Percentiles rank a stretch among this genome's conserved stretches.
Evolutionary conservation across 176 grass and related monocot genomes (phyloP).

Genomic region (Eremochloa ophiuroides): DNA sequence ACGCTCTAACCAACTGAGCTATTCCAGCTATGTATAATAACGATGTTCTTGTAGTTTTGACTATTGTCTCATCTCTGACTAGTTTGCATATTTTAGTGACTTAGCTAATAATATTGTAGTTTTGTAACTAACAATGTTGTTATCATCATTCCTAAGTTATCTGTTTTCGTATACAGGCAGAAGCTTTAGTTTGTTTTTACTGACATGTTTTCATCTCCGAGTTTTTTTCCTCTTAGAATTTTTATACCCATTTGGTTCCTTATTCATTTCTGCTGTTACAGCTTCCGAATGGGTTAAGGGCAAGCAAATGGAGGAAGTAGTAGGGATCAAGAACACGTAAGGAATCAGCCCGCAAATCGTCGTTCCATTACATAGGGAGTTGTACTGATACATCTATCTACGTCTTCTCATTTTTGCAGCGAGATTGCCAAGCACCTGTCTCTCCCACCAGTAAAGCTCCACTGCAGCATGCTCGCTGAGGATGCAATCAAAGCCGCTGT

Average conservation of each 20-base stretch:
- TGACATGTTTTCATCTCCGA: not conserved
- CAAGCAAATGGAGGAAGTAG: constrained; percentile 71
- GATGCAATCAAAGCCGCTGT: constrained; percentile 92
- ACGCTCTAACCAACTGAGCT: too few species aligned
- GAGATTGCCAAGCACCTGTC: constrained; percentile 91
- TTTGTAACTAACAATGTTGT: not conserved
- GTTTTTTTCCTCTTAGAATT: not conserved
- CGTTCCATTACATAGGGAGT: not conserved
- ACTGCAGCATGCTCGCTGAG: constrained; percentile 98
- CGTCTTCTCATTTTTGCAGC: constrained; percentile 24
- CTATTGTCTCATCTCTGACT: too few species aligned
- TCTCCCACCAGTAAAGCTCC: constrained; percentile 87
- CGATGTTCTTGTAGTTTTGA: too few species aligned
- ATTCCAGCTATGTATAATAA: too few species aligned
- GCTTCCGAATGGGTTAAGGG: constrained; percentile 92
- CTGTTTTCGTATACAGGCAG: too few species aligned
- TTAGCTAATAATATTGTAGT: not conserved
- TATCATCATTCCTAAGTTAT: not conserved
- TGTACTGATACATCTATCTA: not conserved
- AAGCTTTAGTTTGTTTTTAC: not conserved
- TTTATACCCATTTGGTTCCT: not conserved
- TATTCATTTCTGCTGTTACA: constrained; percentile 25
- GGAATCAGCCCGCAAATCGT: not conserved
- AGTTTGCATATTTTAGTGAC: not conserved
- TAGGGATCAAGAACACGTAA: constrained; percentile 80